Base-by-base conservation (phyloP, 163 green algal genomes). In the Chlorella variabilis region DNA sequence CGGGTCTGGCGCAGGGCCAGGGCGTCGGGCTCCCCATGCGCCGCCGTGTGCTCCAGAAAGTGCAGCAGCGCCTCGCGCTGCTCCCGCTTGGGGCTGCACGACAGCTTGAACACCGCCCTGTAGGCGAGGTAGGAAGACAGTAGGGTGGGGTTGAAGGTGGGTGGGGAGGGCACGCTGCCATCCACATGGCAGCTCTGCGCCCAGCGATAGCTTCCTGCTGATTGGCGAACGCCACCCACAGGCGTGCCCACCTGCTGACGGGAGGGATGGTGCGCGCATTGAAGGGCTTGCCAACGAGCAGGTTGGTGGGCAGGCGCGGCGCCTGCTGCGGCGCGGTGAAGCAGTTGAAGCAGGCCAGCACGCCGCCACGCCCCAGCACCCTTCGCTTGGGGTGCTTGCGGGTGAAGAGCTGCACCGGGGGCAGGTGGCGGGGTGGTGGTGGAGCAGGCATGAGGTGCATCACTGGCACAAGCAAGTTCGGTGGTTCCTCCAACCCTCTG, bases 391-490 rank as follows among this genome's bases (percentile, higher is more conserved):
- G 82, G 74, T 95, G 91, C 23, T 80, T 81, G 31, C 80, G 73
- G 9, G 42, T 80, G 70, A 95, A 94, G 3, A 95, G 86, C 86
- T 93, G 91, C 38, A 92, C 85, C 3, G 90, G 79, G 48, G 77
- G 48, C 92, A 91, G 27, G 84, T 89, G 7, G n/a, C n/a, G 33
- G n/a, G 27, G 62, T 15, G 41, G 25, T 15, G 3, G 66, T 21
- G 21, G 25, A 33, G 66, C 39, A 38, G 15, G 45, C 45, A 54
- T n/a, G n/a, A n/a, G n/a, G n/a, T n/a, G n/a, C n/a, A n/a, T n/a
- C n/a, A n/a, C n/a, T n/a, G n/a, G n/a, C n/a, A n/a, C n/a, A n/a
- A n/a, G n/a, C n/a, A n/a, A n/a, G n/a, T n/a, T n/a, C n/a, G n/a
- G n/a, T n/a, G n/a, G n/a, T n/a, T n/a, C n/a, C n/a, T n/a, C n/a